Base-by-base conservation (phyloP, 2,329 filamentous ascomycete genomes). In the Apiospora malaysiana region DNA sequence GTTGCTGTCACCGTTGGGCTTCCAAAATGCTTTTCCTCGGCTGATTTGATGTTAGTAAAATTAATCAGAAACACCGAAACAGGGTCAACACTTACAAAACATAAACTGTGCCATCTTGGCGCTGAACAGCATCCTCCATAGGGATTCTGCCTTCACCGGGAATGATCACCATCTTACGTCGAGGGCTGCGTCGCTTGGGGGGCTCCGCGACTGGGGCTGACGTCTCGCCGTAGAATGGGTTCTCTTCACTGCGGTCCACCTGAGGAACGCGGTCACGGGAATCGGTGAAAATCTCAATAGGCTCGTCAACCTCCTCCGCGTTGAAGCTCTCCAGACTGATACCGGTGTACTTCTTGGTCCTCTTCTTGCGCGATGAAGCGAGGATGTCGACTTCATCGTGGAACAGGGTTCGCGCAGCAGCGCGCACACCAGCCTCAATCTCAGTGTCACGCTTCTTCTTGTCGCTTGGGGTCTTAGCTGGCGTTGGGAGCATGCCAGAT, bases 11-110 rank as follows among this genome's bases (percentile, higher is more conserved):
- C 84, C 75, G 63, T 70, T 74, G 0, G 92, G 94, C 77, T 91
- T 92, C 80, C 91, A 90, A 83, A 94, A 94, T 70, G 93, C 93
- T 85, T 92, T 94, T 79, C 93, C 93, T 76, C 93, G 93, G 85
- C 92, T 94, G 66, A 67, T 68, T 70, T 68, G 71, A 72, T 69
- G 21, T 66, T 8, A 37, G 70, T 59, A 32, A 68, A n/a, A 72
- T 56, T 56, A 69, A 69, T 69, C 59, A 37, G 66, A 47, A 27
- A 49, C 68, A 43, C 21, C 40, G 8, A 51, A 47, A n/a, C 23
- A 56, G 43, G 43, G 23, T 70, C 42, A 37, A 63, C 74, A 91
- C 92, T 87, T 86, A 94, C 92, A 95, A 95, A 16, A 91, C 87
- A 76, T 91, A 94, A 72, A 94, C 84, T 78, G 94, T 87, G 72